Percentiles rank a stretch among this genome's conserved stretches.
Evolutionary conservation across 306 rosid genomes (phyloP).

Genomic region (Acacia confusa): DNA sequence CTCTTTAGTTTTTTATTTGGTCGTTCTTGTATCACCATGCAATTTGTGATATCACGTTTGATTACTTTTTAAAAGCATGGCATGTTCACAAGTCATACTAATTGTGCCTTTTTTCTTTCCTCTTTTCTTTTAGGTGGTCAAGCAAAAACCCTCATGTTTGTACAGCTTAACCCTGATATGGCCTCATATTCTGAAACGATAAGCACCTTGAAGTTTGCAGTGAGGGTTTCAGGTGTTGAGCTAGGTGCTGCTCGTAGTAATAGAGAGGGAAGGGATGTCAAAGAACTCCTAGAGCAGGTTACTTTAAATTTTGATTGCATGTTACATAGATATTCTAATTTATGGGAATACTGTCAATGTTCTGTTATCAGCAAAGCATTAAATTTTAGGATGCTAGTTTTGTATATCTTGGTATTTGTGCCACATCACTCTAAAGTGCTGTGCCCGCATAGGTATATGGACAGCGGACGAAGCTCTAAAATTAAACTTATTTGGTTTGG

Average conservation of each 20-base stretch:
- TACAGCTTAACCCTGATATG: slow-evolving; percentile 90
- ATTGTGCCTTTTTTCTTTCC: slow-evolving; percentile 19
- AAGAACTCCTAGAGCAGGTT: slow-evolving; percentile 98
- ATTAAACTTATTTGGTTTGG: slow-evolving; percentile 11
- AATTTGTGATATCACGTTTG: slow-evolving; percentile 10
- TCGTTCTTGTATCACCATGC: slow-evolving; percentile 19
- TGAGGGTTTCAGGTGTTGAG: slow-evolving; percentile 97
- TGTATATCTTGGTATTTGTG: neutral
- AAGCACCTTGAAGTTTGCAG: slow-evolving; percentile 98
- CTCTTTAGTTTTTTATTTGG: neutral
- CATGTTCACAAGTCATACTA: slow-evolving; percentile 6
- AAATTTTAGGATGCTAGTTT: slow-evolving; percentile 4
- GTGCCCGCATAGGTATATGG: neutral
- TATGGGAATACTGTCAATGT: slow-evolving; percentile 9
- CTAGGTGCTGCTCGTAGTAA: slow-evolving; percentile 97
- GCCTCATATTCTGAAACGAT: slow-evolving; percentile 86
- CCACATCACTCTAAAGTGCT: neutral
- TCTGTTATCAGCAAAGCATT: slow-evolving; percentile 16
- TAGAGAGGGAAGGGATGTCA: slow-evolving; percentile 94
- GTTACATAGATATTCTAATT: slow-evolving; percentile 18
- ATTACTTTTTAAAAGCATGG: neutral
- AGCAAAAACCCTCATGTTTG: slow-evolving; percentile 99
- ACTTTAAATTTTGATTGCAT: slow-evolving; percentile 19
- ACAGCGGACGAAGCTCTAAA: slow-evolving; percentile 20
- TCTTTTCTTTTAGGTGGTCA: slow-evolving; percentile 78